Base-by-base conservation (phyloP, 225 moss, liverwort and hornwort genomes). In the Takakia lepidozioides region DNA sequence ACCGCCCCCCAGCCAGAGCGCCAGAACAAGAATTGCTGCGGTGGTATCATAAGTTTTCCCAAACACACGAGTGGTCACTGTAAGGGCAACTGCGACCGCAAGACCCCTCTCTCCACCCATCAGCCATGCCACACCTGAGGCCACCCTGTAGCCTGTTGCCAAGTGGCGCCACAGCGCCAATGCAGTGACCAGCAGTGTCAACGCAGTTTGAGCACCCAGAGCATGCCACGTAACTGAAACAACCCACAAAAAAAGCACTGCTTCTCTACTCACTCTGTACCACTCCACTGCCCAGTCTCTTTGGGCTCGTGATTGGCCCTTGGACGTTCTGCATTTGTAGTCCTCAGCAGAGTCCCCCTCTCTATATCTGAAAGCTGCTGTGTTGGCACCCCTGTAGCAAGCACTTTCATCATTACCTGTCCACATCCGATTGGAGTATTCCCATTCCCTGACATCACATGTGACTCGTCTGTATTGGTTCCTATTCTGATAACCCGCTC, bases 71-170 rank as follows among this genome's bases (percentile, higher is more conserved):
- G 71, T 72, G 28, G 59, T 56, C 25, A 58, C 57, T 22, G 67
- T 51, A 17, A 75, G 57, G 23, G 56, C 71, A 30, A 71, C 80
- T 29, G 68, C 71, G 13, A 81, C 61, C 41, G 61, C 64, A 5
- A 81, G 64, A 13, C 80, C 80, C 41, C 61, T 75, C 48, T 72
- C 80, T 42, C 75, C 80, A n/a, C 80, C 80, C 52, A 81, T 65
- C 22, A 81, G 43, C 75, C 67, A 75, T 43, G 75, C 80, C 25
- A 81, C 65, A 19, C 68, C 80, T 8, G 80, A 81, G 29, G 80
- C 80, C 20, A 81, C 64, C 48, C 75, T 65, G 49, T 75, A 81
- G 4, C 80, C 75, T 10, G 64, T 61, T 35, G 75, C 75, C 32
- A 69, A 71, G 51, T 81, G 69, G 58, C 61, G 74, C 68, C 80